Conservation (phyloP, 208 protist genomes). For the Leishmania tarentolae region DNA sequence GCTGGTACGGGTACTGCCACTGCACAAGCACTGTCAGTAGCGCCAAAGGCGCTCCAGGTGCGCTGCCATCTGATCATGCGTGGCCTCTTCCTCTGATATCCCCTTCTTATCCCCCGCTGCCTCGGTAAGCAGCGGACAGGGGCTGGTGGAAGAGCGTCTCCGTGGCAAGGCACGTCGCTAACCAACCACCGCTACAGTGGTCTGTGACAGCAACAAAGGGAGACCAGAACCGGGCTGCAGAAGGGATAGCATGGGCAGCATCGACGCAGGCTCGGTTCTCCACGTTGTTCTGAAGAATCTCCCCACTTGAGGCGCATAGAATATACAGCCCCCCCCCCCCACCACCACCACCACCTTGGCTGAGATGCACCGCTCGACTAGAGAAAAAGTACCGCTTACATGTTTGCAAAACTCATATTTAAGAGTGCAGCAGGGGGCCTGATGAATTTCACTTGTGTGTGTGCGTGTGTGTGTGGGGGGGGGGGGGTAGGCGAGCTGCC, state of each 20-base stretch:
- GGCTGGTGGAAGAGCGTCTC: not conserved
- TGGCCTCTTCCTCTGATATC: not conserved
- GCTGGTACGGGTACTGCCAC: not conserved
- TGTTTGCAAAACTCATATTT: not conserved
- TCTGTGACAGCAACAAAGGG: not conserved
- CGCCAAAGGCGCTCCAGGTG: not conserved
- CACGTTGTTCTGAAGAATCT: not conserved
- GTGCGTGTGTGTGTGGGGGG: too few species aligned
- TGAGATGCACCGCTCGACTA: not conserved
- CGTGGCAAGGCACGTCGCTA: not conserved
- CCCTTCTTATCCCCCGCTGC: not conserved
- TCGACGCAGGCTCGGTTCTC: not conserved
- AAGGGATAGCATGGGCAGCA: not conserved
- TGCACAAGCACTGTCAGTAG: not conserved
- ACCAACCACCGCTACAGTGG: not conserved
- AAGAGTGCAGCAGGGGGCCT: not conserved
- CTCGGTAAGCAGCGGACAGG: not conserved
- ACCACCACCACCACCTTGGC: too few species aligned
- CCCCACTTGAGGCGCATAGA: not conserved
- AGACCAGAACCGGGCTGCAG: not conserved
- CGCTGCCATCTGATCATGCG: not conserved
- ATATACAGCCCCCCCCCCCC: too few species aligned
- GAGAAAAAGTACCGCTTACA: not conserved
- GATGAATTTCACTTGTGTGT: not conserved
- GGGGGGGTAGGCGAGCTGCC: not conserved